phyloP scores from a whole-genome alignment of 352 stramenopile species.

The Phytophthora europaea region DNA sequence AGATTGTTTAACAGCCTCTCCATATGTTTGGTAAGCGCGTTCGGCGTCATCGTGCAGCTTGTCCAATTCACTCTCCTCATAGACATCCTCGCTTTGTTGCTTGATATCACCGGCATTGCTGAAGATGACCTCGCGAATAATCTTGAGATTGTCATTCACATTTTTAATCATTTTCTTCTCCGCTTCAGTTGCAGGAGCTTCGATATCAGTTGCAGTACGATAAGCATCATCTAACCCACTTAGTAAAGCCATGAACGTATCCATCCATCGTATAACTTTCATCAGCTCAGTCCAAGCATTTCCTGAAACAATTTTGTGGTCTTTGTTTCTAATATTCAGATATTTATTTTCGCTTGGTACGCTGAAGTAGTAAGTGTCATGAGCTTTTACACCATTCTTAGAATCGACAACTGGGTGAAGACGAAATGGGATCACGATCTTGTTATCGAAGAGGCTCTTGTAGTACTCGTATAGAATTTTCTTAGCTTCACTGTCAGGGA shows the following conservation, averaged over 20 bases:
- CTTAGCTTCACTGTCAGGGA: conserved; percentile 23
- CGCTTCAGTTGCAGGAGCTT: conserved; percentile 7
- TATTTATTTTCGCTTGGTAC: conserved; percentile 12
- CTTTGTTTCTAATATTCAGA: conserved; percentile 18
- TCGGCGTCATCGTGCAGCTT: conserved; percentile 17
- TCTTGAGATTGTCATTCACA: conserved; percentile 16
- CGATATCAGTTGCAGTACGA: conserved; percentile 8
- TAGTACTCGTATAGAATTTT: conserved; percentile 29
- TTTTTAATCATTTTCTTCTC: conserved; percentile 17
- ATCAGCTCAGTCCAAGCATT: conserved; percentile 8
- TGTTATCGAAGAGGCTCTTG: conserved; percentile 23
- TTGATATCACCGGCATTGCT: conserved; percentile 9
- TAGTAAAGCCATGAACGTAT: conserved; percentile 13
- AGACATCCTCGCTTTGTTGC: conserved; percentile 5
- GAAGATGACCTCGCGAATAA: conserved; percentile 10
- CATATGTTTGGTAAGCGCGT: conserved; percentile 8
- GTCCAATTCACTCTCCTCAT: conserved; percentile 7
- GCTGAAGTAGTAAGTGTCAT: conserved; percentile 17
- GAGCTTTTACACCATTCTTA: conserved; percentile 20
- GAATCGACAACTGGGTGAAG: conserved; percentile 17
- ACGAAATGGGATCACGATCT: conserved; percentile 14
- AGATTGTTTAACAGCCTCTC: no score
- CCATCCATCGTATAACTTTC: conserved; percentile 18
- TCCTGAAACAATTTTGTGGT: conserved; percentile 20
- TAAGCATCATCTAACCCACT: conserved; percentile 10